Base-by-base conservation (phyloP, 495 filamentous ascomycete species). In the Trichoderma gamsii region DNA sequence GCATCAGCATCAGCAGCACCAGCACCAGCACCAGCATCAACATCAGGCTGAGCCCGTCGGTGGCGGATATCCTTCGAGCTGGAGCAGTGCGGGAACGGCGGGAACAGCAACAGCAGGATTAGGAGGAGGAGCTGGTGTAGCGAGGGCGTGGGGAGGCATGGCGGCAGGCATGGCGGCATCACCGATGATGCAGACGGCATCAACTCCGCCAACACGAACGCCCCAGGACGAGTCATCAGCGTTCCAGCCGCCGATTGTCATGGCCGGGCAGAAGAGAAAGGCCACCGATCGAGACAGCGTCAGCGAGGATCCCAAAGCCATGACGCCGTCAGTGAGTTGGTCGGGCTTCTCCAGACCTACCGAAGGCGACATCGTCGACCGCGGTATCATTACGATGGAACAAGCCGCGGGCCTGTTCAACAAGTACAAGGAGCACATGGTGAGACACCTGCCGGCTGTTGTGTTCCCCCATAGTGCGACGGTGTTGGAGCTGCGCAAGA, bases 381-480 rank as follows among this genome's bases (percentile, higher is more conserved):
- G 86, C 73, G 83, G 86, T 23, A 41, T 97, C 5, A 74, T 97
- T 44, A 85, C 82, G 41, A 81, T 84, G 66, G 83, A 86, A 12
- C 76, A 82, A 23, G 92, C 92, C 0, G 73, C 81, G 4, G 78
- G 79, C 23, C 80, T 94, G 15, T 96, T 96, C 71, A 73, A 80
- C 6, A 85, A 86, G 21, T 98, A 91, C 71, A 83, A 86, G 4
- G 83, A 85, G 3, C 76, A 88, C 2, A 90, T 97, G 85, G 80
- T 82, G 0, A 82, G 81, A 0, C 87, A 92, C 69, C 82, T 97
- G 64, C 93, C 94, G 0, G 86, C 87, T 9, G 90, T 97, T 18
- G 85, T 93, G 8, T 91, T 98, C 69, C 81, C 88, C 2, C 74
- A 84, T 0, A 84, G 80, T 1, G 91, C 86, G 6, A 90, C 84